Percentiles rank a stretch among this genome's conserved stretches.
Evolutionary conservation across 2,329 filamentous ascomycete species (phyloP).

Genomic region (Taxawa tesnikishii): DNA sequence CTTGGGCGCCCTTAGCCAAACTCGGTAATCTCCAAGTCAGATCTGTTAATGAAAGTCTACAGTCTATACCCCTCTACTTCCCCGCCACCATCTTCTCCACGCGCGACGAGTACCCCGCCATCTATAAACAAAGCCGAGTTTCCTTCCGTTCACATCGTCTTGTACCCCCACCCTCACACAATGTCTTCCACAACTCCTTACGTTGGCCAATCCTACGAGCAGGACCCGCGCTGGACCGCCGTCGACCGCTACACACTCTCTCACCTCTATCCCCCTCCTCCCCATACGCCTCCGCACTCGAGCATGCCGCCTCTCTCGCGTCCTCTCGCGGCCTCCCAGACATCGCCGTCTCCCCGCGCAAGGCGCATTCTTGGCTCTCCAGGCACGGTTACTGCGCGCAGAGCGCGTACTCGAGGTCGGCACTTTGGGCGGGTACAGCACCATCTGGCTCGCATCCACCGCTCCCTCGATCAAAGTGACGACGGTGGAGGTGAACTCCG

Average conservation of each 20-base stretch:
- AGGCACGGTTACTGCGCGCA: conserved; percentile 16
- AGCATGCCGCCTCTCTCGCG: conserved; percentile 21
- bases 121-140: no score
- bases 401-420: conserved; percentile 13
- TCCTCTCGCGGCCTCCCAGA: conserved; percentile 21
- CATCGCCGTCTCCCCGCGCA: conserved; percentile 24
- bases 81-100: no score
- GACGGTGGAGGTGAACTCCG: conserved; percentile 10
- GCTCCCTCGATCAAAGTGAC: conserved; percentile 9
- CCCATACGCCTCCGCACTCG: conserved; percentile 15
- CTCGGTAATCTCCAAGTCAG: no score
- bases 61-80: no score
- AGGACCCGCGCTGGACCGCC: conserved; percentile 24
- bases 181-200: not conserved
- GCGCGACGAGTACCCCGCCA: no score
- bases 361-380: conserved; percentile 28
- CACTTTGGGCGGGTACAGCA: conserved; percentile 13
- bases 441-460: conserved; percentile 10
- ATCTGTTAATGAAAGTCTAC: no score
- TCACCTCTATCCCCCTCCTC: conserved; percentile 20
- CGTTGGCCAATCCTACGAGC: conserved; percentile 11
- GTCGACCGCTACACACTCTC: conserved; percentile 24
- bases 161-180: not conserved
- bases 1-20: no score
- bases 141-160: no score